Conservation (phyloP, 31 red algal genomes). For the Porphyra umbilicalis region DNA sequence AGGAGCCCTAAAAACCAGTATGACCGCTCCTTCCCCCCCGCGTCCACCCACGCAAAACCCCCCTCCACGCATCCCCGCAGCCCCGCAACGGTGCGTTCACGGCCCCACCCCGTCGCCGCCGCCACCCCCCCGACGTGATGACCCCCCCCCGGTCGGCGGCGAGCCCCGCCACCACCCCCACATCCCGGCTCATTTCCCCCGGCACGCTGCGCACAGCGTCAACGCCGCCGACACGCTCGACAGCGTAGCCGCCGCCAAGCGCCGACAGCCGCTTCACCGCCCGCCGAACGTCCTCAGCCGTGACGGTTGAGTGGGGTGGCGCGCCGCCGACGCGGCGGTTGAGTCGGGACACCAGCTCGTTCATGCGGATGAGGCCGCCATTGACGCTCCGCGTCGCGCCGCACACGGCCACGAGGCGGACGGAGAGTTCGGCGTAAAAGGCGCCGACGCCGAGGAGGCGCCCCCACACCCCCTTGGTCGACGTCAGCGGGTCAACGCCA, state of each 20-base stretch:
- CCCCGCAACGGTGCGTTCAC: background rate
- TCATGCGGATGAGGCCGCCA: slow-evolving; percentile 55
- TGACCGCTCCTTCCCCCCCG: background rate
- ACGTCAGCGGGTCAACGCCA: slow-evolving; percentile 80
- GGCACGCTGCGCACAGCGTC: slow-evolving; percentile 48
- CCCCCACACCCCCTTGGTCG: slow-evolving; percentile 63
- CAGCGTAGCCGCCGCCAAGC: slow-evolving; percentile 44
- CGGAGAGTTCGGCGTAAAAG: slow-evolving; percentile 76
- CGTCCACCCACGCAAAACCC: slow-evolving; percentile 2
- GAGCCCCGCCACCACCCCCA: background rate
- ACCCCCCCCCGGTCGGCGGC: background rate
- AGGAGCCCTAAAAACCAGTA: slow-evolving; percentile 8
- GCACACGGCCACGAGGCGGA: slow-evolving; percentile 66
- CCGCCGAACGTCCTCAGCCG: slow-evolving; percentile 59
- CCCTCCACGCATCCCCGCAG: background rate
- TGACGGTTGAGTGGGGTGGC: background rate
- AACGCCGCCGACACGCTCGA: slow-evolving; percentile 34
- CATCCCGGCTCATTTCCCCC: slow-evolving; percentile 51
- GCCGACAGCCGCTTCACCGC: slow-evolving; percentile 47
- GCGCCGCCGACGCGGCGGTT: background rate
- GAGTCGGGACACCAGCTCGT: slow-evolving; percentile 15
- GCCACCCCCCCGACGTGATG: background rate
- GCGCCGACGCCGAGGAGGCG: slow-evolving; percentile 70
- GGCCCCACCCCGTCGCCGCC: background rate
- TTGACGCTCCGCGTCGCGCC: slow-evolving; percentile 53